These are phyloP conservation scores for Coniferiporia weirii DNA, from an alignment of 1,284 basidiomycete species.

Conservation along the genomic window DNA sequence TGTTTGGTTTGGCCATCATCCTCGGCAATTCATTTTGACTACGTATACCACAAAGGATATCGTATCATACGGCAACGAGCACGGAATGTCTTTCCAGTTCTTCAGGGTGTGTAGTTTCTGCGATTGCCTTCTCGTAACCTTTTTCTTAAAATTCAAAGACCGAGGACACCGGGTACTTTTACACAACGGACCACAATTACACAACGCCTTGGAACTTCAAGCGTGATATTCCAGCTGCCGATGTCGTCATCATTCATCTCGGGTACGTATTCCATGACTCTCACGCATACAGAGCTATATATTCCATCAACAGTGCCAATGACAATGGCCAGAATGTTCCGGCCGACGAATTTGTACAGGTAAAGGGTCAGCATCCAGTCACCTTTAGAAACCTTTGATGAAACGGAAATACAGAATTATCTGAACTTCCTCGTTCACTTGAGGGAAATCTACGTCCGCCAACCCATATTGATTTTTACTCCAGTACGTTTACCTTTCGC, in stretches of 20 bases:
- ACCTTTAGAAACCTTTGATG: background rate
- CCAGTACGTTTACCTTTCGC: conserved; percentile 32
- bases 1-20: conserved; percentile 11
- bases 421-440: conserved; percentile 37
- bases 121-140: background rate
- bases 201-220: conserved; percentile 55
- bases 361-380: conserved; percentile 19
- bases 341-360: conserved; percentile 39
- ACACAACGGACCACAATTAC: conserved; percentile 50
- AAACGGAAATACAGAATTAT: conserved; percentile 27
- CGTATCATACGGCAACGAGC: conserved; percentile 50
- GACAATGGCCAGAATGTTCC: conserved; percentile 38
- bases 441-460: conserved; percentile 38
- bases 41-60: conserved; percentile 37
- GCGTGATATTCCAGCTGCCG: conserved; percentile 40
- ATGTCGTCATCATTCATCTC: conserved; percentile 51
- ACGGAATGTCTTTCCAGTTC: conserved; percentile 49
- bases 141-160: conserved; percentile 33
- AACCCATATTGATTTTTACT: conserved; percentile 51
- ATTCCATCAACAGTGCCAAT: conserved; percentile 27
- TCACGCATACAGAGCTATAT: background rate
- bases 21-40: background rate
- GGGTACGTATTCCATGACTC: conserved; percentile 34
- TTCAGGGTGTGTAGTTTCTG: conserved; percentile 30
- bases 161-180: conserved; percentile 51